Evolutionary conservation across 345 rosid species (phyloP), one percentile per base, ranked within the genome.

Genomic region (Lepidium didymum): DNA sequence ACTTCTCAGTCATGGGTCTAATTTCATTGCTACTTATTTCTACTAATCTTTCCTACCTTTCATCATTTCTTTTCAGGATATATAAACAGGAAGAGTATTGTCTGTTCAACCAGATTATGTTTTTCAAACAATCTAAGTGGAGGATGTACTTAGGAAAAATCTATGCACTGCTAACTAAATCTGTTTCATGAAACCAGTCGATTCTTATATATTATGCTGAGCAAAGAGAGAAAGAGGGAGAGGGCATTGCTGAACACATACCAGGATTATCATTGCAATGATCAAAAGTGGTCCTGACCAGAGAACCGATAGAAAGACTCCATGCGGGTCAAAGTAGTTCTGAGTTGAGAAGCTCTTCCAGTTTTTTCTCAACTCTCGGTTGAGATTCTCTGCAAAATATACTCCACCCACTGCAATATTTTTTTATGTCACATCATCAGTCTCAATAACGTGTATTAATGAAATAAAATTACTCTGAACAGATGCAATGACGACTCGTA

Each of bases 281-380:
- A 79, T 58, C 8, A 94, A 84, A 73, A 94, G 97, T 40, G 99
- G 99, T 21, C 96, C 96, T 6, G 99, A 95, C 99, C 97, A 94
- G 66, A 94, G 86, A 6, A 75, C 78, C 1, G 99, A 94, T 1
- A 91, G 72, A 67, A 94, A 94, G 53, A 89, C 37, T 65, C 99
- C 99, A 13, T 87, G 85, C 0, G 73, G 83, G 78, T 94, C 99
- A 67, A 91, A 94, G 70, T 94, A 94, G 76, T 94, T 87, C 73
- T 89, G 99, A 12, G 83, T 80, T 23, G 99, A 84, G 83, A 94
- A 91, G 78, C 84, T 85, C 69, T 70, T 86, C 96, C 96, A 94
- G 57, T 89, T 86, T 44, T 74, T 75, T 60, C 77, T 78, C 62
- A 94, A 73, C 52, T 87, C 36, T 66, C 40, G 69, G 66, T 94